Base-by-base conservation (phyloP, 306 rosid species). In the Sicyos edulis region DNA sequence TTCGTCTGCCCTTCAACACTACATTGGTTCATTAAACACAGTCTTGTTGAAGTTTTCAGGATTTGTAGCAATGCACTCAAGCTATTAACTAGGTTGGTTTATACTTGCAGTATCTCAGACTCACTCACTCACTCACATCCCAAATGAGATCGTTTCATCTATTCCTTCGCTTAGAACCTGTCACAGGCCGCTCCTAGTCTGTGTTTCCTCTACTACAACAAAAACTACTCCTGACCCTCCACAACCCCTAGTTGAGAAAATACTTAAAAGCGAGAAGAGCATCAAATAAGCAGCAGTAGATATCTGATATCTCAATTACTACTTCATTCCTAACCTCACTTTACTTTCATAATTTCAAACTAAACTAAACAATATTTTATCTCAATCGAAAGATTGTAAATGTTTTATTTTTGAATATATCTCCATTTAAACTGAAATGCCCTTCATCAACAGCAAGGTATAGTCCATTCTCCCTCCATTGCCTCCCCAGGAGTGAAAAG, bases 291-390 rank as follows among this genome's bases (percentile, higher is more conserved):
- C 29, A 64, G 70, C 15, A 40, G 10, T 65, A 42, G 34, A 65
- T 42, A 19, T 2, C 53, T 19, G 34, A 65, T 42, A 19, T 2
- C 53, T 19, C 17, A 32, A 12, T 45, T 12, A 21, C 11, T 34
- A 22, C 71, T 20, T 19, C 54, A 66, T 66, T 66, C 54, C 40
- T 12, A 45, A 66, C 54, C 71, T 66, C 54, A 40, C n/a, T 40
- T 63, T 52, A 63, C 69, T n/a, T 3, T 19, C 69, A 16, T 62
- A 2, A 2, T 11, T 42, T 64, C 26, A 66, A 20, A 66, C 40
- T 47, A 12, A 66, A 66, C 40, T 47, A 12, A 66, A 66, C 40
- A 55, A 47, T 20, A 20, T 14, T 67, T 20, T 45, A 66, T 66
- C 17, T 44, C 72, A 10, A 67, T 21, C 34, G 2, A 37, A 37